Percentiles rank a stretch among this genome's conserved stretches.
phyloP scores from a whole-genome alignment of 2,329 filamentous ascomycete genomes.

The Fonsecaea erecta region DNA sequence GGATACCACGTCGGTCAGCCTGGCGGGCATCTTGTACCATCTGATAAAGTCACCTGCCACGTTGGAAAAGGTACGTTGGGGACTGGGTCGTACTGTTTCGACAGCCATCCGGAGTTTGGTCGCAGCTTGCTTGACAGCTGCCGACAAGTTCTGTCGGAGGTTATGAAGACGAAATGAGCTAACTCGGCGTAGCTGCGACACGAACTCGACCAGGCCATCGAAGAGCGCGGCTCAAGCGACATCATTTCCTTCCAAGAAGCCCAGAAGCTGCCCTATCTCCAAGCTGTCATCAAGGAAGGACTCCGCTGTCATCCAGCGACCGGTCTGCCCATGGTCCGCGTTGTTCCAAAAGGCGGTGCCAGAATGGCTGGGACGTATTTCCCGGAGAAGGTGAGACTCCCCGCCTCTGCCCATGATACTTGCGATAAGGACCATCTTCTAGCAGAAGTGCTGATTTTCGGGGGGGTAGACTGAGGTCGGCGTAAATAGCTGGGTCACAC shows the following conservation, averaged over 20 bases:
- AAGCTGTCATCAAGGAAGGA: conserved; percentile 76
- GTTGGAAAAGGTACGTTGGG: conserved; percentile 24
- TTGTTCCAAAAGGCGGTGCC: conserved; percentile 56
- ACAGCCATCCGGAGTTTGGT: not conserved
- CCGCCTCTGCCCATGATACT: not conserved
- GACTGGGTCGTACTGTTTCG: not conserved
- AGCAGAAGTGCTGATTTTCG: not conserved
- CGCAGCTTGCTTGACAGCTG: not conserved
- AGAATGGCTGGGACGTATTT: conserved; percentile 50
- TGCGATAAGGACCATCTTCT: not conserved
- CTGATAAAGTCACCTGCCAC: conserved; percentile 64
- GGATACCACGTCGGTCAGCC: conserved; percentile 77
- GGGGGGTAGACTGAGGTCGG: conserved; percentile 44
- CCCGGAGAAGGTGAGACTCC: conserved; percentile 42
- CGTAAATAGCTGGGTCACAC: conserved; percentile 53
- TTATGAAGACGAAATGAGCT: not conserved
- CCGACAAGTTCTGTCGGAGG: not conserved
- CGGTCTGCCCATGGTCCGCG: conserved; percentile 72
- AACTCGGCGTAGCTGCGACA: conserved; percentile 21
- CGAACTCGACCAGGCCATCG: conserved; percentile 32
- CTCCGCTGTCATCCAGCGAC: conserved; percentile 76
- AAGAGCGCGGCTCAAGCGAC: conserved; percentile 43
- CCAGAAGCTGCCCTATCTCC: conserved; percentile 70
- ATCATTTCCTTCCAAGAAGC: conserved; percentile 64
- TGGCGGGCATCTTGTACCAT: conserved; percentile 74